Conservation (phyloP, 2,329 filamentous ascomycete species). For the Calonectria ilicicola region DNA sequence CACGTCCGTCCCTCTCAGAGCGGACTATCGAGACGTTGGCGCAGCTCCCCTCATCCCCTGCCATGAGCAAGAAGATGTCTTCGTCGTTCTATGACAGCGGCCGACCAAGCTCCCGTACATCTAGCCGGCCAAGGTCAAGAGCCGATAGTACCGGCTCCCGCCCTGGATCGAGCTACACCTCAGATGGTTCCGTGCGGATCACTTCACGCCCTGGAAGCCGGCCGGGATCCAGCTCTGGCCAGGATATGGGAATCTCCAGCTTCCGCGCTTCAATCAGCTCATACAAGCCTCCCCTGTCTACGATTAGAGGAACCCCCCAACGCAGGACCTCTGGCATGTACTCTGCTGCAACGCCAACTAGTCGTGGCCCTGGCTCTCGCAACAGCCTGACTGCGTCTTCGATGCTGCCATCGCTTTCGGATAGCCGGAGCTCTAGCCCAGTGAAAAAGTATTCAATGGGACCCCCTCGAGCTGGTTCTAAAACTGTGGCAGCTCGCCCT, state of each 20-base stretch:
- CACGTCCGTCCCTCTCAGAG: conserved; percentile 77
- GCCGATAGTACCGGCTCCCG: conserved; percentile 59
- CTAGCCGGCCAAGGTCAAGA: conserved; percentile 60
- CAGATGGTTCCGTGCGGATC: conserved; percentile 66
- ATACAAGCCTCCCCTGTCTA: conserved; percentile 57
- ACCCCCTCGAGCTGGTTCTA: conserved; percentile 57
- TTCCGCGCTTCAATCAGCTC: conserved; percentile 58
- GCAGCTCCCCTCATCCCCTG: conserved; percentile 82
- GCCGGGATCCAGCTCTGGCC: conserved; percentile 66
- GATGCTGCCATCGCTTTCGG: conserved; percentile 40
- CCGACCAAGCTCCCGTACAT: conserved; percentile 64
- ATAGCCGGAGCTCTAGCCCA: conserved; percentile 52
- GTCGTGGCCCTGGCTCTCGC: conserved; percentile 39
- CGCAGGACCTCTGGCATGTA: conserved; percentile 38
- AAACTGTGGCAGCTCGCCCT: conserved; percentile 58
- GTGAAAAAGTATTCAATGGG: conserved; percentile 51
- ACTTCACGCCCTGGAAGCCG: conserved; percentile 64
- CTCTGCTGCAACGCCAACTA: conserved; percentile 38
- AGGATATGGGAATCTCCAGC: conserved; percentile 50
- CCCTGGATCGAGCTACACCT: conserved; percentile 71
- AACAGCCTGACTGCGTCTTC: conserved; percentile 37
- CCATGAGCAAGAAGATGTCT: conserved; percentile 68
- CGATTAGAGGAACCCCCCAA: conserved; percentile 59
- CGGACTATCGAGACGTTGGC: conserved; percentile 88
- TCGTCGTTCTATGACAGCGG: conserved; percentile 80